Conservation (phyloP, 345 rosid genomes). For the Crucihimalaya himalaica region DNA sequence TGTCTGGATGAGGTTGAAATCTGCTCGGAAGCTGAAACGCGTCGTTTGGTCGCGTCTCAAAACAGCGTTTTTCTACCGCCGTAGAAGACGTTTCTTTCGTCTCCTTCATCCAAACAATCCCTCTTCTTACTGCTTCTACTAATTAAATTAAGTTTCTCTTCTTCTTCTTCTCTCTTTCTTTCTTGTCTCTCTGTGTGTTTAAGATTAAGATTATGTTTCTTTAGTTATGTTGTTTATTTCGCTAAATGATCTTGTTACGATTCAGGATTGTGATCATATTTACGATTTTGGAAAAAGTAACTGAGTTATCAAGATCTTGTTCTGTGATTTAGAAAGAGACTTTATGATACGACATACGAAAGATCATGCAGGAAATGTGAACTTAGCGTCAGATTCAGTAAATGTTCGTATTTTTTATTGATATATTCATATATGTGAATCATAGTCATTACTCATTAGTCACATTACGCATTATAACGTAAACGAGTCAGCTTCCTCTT, state of each 20-base stretch:
- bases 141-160: neutral
- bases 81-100: slow-evolving; percentile 60
- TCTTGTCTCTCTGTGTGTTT: slow-evolving; percentile 4
- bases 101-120: slow-evolving; percentile 42
- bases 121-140: slow-evolving; percentile 36
- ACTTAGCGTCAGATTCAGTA: neutral
- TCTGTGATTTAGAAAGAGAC: neutral
- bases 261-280: neutral
- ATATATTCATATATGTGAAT: neutral
- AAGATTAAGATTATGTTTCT: neutral
- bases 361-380: slow-evolving; percentile 35
- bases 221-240: slow-evolving; percentile 6
- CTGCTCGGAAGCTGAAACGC: slow-evolving; percentile 48
- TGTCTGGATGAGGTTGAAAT: slow-evolving; percentile 50
- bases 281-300: neutral
- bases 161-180: neutral
- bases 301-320: slow-evolving; percentile 11
- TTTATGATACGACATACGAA: slow-evolving; percentile 11
- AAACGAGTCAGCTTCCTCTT: slow-evolving; percentile 34
- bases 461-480: slow-evolving; percentile 31
- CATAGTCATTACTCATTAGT: neutral
- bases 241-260: neutral
- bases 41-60: slow-evolving; percentile 62
- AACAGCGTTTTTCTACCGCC: slow-evolving; percentile 46
- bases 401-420: neutral